Evolutionary conservation across 2,329 filamentous ascomycete species (phyloP).

Genomic region (Fusarium sp.): DNA sequence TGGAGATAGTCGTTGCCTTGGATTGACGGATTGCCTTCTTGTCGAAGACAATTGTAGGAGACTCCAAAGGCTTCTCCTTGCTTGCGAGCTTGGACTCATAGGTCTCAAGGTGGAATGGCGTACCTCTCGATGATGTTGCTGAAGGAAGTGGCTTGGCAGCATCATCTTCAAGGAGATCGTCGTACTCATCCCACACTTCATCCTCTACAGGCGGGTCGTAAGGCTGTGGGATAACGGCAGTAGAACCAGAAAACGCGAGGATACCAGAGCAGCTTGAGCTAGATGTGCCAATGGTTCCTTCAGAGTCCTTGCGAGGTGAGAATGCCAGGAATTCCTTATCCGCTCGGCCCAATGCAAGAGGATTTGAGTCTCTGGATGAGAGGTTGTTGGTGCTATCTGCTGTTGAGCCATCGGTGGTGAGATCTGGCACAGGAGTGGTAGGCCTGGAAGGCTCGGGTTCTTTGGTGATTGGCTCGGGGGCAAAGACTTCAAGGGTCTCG

Average conservation of each 20-base stretch:
- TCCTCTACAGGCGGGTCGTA: constrained; percentile 78
- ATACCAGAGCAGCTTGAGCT: constrained; percentile 75
- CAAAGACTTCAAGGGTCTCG: constrained; percentile 49
- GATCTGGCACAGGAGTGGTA: constrained; percentile 55
- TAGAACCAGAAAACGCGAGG: constrained; percentile 71
- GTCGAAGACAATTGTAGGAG: constrained; percentile 59
- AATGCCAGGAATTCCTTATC: constrained; percentile 79
- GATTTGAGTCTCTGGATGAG: constrained; percentile 50
- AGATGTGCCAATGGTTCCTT: constrained; percentile 62
- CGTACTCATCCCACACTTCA: constrained; percentile 94
- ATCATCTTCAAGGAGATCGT: constrained; percentile 84
- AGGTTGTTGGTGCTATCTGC: constrained; percentile 52
- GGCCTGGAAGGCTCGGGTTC: constrained; percentile 61
- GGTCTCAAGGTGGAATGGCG: constrained; percentile 68
- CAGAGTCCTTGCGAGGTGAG: constrained; percentile 78
- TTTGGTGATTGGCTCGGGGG: constrained; percentile 60
- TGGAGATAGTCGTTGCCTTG: constrained; percentile 59
- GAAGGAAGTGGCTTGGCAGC: constrained; percentile 61
- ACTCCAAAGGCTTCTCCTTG: constrained; percentile 59
- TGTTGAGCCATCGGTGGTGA: constrained; percentile 54
- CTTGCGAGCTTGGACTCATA: constrained; percentile 57
- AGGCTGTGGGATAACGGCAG: constrained; percentile 73
- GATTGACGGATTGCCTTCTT: constrained; percentile 53
- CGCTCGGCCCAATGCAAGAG: constrained; percentile 46
- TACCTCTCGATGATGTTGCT: constrained; percentile 67